A percentile compares a stretch with the other conserved stretches of the same genome.
Evolutionary conservation across 352 stramenopile species (phyloP).

Genomic region (Phytophthora hybrid): DNA sequence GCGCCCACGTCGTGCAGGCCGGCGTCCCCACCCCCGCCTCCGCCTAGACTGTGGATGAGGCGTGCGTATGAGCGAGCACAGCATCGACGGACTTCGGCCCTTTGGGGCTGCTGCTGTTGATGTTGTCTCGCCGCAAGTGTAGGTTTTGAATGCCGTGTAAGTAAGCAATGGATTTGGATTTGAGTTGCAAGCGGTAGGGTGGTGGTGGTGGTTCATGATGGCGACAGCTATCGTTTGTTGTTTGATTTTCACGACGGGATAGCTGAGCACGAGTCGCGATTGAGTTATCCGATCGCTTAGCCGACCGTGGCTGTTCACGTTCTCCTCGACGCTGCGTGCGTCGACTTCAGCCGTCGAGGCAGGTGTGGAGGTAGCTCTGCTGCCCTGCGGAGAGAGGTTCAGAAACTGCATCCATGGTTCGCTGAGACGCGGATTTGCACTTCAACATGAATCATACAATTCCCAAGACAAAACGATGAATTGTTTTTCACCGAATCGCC

Average conservation of each 20-base stretch:
- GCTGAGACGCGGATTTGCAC: no score
- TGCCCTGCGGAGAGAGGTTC: neutral
- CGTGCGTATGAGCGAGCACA: neutral
- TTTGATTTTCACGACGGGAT: no score
- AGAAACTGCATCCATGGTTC: slow-evolving; percentile 16
- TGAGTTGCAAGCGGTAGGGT: neutral
- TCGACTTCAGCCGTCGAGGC: no score
- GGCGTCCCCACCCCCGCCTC: neutral
- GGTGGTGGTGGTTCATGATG: neutral
- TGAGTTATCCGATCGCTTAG: slow-evolving; percentile 3
- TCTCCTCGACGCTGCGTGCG: no score
- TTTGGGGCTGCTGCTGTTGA: neutral
- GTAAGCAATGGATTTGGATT: neutral
- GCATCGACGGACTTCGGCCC: neutral
- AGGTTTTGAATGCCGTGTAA: neutral
- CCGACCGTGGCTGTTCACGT: no score
- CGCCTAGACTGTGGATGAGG: neutral
- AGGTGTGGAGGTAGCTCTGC: neutral
- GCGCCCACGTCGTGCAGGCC: neutral
- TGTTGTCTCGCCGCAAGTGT: neutral
- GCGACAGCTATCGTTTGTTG: neutral
- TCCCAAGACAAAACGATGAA: no score
- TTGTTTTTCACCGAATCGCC: no score
- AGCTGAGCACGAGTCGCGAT: neutral
- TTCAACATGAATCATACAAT: no score